These are phyloP conservation scores for Metarhizium sp. DNA, from an alignment of 2,329 filamentous ascomycete species.

Conservation along the genomic window DNA sequence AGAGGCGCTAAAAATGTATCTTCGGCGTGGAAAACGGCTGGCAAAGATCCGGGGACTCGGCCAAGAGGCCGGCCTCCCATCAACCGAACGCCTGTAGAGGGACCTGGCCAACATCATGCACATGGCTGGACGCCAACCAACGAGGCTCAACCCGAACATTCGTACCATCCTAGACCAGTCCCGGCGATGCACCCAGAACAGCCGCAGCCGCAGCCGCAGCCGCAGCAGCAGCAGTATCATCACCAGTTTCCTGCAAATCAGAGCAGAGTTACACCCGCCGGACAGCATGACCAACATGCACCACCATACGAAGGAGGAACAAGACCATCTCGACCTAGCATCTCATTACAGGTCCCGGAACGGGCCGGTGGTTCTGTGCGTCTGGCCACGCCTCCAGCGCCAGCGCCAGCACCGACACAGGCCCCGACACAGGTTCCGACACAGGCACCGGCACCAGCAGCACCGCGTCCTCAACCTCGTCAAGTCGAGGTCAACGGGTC, in stretches of 20 bases:
- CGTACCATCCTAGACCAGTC: conserved; percentile 11
- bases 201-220: not conserved
- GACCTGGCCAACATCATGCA: conserved; percentile 56
- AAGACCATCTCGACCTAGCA: conserved; percentile 25
- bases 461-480: conserved; percentile 24
- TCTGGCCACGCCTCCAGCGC: conserved; percentile 49
- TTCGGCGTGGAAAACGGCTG: conserved; percentile 73
- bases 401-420: conserved; percentile 12
- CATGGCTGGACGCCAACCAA: conserved; percentile 44
- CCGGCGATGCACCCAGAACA: not conserved
- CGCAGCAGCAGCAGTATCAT: no score
- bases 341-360: conserved; percentile 35
- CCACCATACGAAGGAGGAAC: conserved; percentile 8
- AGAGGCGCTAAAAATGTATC: conserved; percentile 81
- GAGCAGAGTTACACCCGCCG: not conserved
- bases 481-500: not conserved
- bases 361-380: conserved; percentile 50
- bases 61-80: conserved; percentile 71
- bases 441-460: conserved; percentile 24
- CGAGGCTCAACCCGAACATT: conserved; percentile 26
- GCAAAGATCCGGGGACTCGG: conserved; percentile 55
- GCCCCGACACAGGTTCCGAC: conserved; percentile 10
- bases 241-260: not conserved
- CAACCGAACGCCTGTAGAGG: conserved; percentile 49
- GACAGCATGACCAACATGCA: conserved; percentile 7